Conservation (phyloP, 306 rosid species). For the Urtica urens region DNA sequence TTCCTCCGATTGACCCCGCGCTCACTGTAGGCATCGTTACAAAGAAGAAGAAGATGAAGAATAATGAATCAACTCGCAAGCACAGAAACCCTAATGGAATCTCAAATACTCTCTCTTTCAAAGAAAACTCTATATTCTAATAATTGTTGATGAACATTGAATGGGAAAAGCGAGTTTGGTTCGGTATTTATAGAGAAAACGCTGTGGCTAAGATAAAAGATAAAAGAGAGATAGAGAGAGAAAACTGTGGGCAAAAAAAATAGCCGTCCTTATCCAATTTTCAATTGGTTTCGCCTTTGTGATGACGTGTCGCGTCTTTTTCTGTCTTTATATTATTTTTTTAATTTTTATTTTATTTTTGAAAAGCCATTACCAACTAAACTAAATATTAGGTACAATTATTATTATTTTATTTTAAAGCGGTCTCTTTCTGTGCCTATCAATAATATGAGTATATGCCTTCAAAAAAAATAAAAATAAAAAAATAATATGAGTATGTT, state of each 20-base stretch:
- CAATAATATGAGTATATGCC: too few relatives aligned
- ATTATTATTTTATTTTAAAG: too few relatives aligned
- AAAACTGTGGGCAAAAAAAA: not conserved
- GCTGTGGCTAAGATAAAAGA: not conserved
- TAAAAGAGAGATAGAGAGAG: too few relatives aligned
- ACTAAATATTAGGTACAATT: too few relatives aligned
- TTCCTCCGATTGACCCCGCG: constrained; percentile 42
- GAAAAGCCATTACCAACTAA: not conserved
- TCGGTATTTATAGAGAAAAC: not conserved
- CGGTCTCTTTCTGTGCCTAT: too few relatives aligned
- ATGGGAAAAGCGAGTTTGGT: not conserved
- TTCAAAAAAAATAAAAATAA: not conserved
- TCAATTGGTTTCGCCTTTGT: too few relatives aligned
- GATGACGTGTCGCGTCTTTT: constrained; percentile 36
- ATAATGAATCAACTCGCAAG: constrained; percentile 7
- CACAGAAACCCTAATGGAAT: constrained; percentile 1
- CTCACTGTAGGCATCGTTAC: constrained; percentile 37
- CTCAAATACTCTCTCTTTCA: too few relatives aligned
- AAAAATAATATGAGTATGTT: not conserved
- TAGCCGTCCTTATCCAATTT: constrained; percentile 41
- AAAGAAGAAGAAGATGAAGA: not conserved
- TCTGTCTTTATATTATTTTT: not conserved
- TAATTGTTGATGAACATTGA: not conserved
- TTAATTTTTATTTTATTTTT: not conserved
- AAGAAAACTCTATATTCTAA: too few relatives aligned